Evolutionary conservation across 257 asterid species (phyloP), one percentile per base, ranked within the genome.

Genomic region (Fraxinus anomala): DNA sequence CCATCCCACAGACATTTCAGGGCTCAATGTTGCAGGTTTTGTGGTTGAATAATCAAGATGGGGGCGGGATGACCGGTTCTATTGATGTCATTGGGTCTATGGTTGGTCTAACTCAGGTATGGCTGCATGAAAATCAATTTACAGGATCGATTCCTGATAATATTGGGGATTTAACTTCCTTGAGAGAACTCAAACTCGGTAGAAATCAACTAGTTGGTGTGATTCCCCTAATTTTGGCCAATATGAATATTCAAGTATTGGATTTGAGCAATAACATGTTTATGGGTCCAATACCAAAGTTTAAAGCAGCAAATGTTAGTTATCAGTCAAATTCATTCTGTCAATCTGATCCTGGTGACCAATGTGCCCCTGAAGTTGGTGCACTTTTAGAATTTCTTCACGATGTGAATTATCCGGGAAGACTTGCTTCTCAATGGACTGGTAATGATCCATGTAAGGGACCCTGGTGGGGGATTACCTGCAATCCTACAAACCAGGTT

Each of bases 61-160:
- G 88, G 72, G 88, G 78, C 68, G 91, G 89, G 28, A 82, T 93
- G 89, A 85, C 74, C 3, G 96, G 96, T 66, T 54, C 91, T 13
- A 91, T 93, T 0, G 88, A 87, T 71, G 79, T 84, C 26, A 79
- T 93, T 44, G 85, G 79, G 10, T 85, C 82, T 54, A 89, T 93
- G 98, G 82, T 81, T 61, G 92, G 90, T 78, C 75, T 91, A 68
- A 79, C 82, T 8, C 72, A 31, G 49, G 77, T 86, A 47, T 91
- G 97, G 97, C 89, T 93, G 34, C 95, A 93, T 19, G 97, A 96
- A 8, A 93, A 93, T 79, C 85, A 74, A 19, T 91, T 93, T 69
- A 80, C 85, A 4, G 97, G 97, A 8, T 30, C 89, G 1, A 90
- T 93, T 75, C 97, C 98, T 0, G 94, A 85, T 80, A 83, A 72